Percentiles rank a stretch among this genome's conserved stretches.
Evolutionary conservation across 805 yeast genomes (phyloP).

Genomic region (Barnettozyma sucrosica): DNA sequence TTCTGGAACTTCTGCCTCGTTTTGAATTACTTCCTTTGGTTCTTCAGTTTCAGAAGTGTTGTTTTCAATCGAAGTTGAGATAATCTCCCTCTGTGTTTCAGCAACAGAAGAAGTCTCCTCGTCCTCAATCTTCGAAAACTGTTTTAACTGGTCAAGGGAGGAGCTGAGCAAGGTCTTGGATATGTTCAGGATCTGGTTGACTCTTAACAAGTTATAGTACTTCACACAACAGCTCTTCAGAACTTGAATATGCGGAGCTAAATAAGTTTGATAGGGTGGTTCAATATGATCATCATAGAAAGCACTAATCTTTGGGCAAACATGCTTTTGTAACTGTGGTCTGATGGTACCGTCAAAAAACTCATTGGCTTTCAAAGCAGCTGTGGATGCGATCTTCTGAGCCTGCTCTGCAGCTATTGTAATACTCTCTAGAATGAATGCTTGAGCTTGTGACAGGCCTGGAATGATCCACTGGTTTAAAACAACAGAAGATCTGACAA

Average conservation of each 20-base stretch:
- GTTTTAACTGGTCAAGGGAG: constrained; percentile 16
- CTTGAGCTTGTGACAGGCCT: background rate
- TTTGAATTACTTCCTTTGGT: constrained; percentile 11
- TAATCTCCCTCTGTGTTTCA: background rate
- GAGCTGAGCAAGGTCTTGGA: constrained; percentile 14
- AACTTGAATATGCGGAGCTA: constrained; percentile 4
- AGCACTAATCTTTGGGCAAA: background rate
- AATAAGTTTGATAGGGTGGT: background rate
- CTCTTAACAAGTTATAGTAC: constrained; percentile 15
- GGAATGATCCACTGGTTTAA: constrained; percentile 1
- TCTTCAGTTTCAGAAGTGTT: constrained; percentile 3
- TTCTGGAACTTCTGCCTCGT: background rate
- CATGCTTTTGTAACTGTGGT: constrained; percentile 1
- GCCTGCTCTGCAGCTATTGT: background rate
- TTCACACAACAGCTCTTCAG: constrained; percentile 4
- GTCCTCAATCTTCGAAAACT: constrained; percentile 8
- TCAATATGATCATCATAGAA: constrained; percentile 8
- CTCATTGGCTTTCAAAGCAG: background rate
- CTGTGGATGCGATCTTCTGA: background rate
- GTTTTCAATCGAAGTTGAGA: background rate
- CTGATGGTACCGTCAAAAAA: background rate
- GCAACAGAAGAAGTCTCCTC: constrained; percentile 1
- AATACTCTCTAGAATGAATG: background rate
- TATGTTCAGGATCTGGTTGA: constrained; percentile 15
- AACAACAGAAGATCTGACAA: background rate